Conservation (phyloP, 208 protist genomes). For the Crithidia bombi region DNA sequence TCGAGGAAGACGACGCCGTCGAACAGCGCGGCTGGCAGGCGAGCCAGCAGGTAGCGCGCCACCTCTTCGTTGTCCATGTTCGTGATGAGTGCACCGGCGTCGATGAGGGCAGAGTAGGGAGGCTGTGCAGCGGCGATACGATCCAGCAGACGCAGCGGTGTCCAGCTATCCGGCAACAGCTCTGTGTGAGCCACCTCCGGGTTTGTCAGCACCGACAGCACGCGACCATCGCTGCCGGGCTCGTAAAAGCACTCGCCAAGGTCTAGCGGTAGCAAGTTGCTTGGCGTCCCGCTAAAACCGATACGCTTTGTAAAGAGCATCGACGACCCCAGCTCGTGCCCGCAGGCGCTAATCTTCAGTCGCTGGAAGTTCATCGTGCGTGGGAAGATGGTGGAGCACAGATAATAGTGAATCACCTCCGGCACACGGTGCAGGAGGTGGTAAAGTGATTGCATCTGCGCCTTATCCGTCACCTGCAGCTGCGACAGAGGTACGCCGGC, state of each 20-base stretch:
- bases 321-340: constrained; percentile 93
- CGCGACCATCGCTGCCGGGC: constrained; percentile 90
- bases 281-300: constrained; percentile 95
- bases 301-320: constrained; percentile 94
- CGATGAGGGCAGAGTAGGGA: constrained; percentile 93
- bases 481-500: constrained; percentile 87
- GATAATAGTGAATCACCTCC: constrained; percentile 88
- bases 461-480: constrained; percentile 76
- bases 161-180: constrained; percentile 86
- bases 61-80: constrained; percentile 95
- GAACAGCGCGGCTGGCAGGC: constrained; percentile 71
- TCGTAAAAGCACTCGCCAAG: constrained; percentile 96
- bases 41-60: constrained; percentile 83
- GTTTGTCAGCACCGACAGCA: constrained; percentile 92
- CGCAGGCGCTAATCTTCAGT: constrained; percentile 95
- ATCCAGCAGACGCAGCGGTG: constrained; percentile 87
- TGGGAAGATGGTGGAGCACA: constrained; percentile 89
- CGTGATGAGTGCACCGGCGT: constrained; percentile 96
- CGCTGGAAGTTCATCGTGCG: constrained; percentile 88
- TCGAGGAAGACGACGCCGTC: constrained; percentile 97
- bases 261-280: constrained; percentile 93
- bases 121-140: constrained; percentile 81
- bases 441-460: constrained; percentile 70
- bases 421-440: constrained; percentile 63
- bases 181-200: constrained; percentile 69